Evolutionary conservation across 208 protist species (phyloP).

Genomic region (Wallacemonas sp.): DNA sequence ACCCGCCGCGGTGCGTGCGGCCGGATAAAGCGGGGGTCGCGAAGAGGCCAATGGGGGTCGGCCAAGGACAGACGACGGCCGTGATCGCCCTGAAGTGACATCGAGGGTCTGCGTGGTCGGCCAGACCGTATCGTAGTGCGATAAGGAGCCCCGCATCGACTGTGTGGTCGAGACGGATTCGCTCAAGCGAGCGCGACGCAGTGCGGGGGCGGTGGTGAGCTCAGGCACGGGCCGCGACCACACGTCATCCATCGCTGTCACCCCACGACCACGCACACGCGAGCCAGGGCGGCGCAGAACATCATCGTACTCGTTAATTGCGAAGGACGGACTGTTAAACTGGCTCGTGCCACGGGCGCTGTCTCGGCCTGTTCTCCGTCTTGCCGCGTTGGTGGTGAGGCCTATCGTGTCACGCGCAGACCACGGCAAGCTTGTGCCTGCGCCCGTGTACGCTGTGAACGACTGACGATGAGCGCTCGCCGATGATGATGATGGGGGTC

Average conservation of each 20-base stretch:
- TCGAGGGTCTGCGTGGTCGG: too few species aligned
- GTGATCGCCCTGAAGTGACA: background rate
- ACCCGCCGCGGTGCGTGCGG: background rate
- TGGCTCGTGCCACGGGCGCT: background rate
- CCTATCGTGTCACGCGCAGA: too few species aligned
- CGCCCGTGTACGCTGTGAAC: too few species aligned
- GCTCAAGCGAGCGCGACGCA: constrained; percentile 11
- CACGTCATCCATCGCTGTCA: constrained; percentile 45
- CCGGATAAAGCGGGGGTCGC: background rate
- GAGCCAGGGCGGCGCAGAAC: constrained; percentile 12
- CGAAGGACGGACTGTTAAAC: constrained; percentile 12
- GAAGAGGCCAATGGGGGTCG: background rate
- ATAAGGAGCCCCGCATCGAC: too few species aligned
- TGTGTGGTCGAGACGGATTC: too few species aligned
- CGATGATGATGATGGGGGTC: too few species aligned
- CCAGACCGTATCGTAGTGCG: too few species aligned
- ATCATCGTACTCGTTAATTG: constrained; percentile 63
- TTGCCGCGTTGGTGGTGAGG: too few species aligned
- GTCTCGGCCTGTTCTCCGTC: too few species aligned
- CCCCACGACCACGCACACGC: constrained; percentile 54
- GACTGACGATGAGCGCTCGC: too few species aligned
- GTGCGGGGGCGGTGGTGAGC: constrained; percentile 20
- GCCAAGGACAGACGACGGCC: background rate
- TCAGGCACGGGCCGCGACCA: constrained; percentile 32
- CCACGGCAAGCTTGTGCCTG: too few species aligned